These are phyloP conservation scores for Eutrema salsugineum DNA, from an alignment of 441 rosid species.

Conservation along the genomic window DNA sequence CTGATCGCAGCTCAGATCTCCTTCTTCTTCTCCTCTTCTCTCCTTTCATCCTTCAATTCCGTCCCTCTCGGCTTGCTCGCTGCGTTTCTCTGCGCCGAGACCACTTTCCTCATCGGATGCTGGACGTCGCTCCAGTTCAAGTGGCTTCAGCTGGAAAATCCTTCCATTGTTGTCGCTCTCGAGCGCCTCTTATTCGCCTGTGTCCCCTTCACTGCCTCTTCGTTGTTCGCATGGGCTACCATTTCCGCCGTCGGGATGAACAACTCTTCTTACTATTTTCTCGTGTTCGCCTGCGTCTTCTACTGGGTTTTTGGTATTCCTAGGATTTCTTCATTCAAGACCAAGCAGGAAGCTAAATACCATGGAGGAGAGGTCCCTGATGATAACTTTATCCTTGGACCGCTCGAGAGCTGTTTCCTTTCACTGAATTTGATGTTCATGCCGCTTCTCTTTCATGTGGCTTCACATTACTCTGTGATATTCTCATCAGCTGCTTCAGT, in stretches of 20 bases:
- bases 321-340: slow-evolving; percentile 75
- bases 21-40: slow-evolving; percentile 81
- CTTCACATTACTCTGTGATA: slow-evolving; percentile 74
- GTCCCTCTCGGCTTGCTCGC: slow-evolving; percentile 58
- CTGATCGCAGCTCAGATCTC: slow-evolving; percentile 80
- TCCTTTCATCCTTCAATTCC: slow-evolving; percentile 57
- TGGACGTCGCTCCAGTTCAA: slow-evolving; percentile 98
- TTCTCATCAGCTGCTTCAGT: slow-evolving; percentile 72
- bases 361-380: slow-evolving; percentile 94
- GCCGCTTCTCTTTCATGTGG: slow-evolving; percentile 81
- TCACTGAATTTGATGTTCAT: slow-evolving; percentile 75
- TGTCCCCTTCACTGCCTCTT: slow-evolving; percentile 70
- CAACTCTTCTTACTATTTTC: slow-evolving; percentile 72
- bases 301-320: slow-evolving; percentile 90
- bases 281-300: slow-evolving; percentile 75
- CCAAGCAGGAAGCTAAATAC: slow-evolving; percentile 73
- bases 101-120: slow-evolving; percentile 71
- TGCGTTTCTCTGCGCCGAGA: slow-evolving; percentile 65
- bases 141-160: slow-evolving; percentile 92
- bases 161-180: slow-evolving; percentile 74
- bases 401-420: slow-evolving; percentile 83
- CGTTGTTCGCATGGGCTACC: slow-evolving; percentile 95
- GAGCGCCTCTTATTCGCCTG: slow-evolving; percentile 93
- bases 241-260: slow-evolving; percentile 85
- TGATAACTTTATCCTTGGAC: slow-evolving; percentile 70